Conservation (phyloP, 768 basidiomycete genomes). For the Coprinopsis cinerea region DNA sequence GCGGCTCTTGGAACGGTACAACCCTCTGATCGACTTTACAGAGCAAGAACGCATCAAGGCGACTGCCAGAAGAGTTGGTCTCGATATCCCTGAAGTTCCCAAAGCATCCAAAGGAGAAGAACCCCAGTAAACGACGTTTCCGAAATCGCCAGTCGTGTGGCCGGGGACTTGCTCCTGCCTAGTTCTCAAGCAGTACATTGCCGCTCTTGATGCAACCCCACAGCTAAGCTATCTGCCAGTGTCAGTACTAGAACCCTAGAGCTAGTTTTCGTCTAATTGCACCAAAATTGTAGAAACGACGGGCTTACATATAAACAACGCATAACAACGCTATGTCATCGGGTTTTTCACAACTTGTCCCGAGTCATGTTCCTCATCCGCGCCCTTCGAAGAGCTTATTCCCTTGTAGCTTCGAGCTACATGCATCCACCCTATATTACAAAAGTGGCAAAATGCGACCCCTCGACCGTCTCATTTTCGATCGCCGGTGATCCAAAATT, state of each 20-base stretch:
- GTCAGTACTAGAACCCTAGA: too few relatives aligned
- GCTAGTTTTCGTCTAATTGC: too few relatives aligned
- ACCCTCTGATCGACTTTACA: conserved; percentile 76
- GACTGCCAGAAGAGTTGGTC: conserved; percentile 81
- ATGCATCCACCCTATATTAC: conserved; percentile 23
- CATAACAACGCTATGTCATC: conserved; percentile 5
- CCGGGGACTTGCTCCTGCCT: too few relatives aligned
- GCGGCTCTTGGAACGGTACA: conserved; percentile 82
- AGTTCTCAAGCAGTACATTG: too few relatives aligned
- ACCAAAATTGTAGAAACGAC: too few relatives aligned
- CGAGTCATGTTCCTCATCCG: conserved; percentile 24
- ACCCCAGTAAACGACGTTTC: too few relatives aligned
- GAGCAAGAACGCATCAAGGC: conserved; percentile 75
- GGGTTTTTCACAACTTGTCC: not conserved
- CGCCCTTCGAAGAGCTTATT: conserved; percentile 25
- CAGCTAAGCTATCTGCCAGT: too few relatives aligned
- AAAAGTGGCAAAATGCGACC: conserved; percentile 56
- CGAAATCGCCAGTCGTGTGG: too few relatives aligned
- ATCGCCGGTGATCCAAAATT: conserved; percentile 41
- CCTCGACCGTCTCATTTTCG: conserved; percentile 53
- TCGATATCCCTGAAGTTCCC: conserved; percentile 67
- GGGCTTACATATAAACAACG: conserved; percentile 7
- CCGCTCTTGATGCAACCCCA: too few relatives aligned
- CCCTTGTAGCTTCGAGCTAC: conserved; percentile 18
- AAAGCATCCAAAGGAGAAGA: conserved; percentile 13